phyloP scores from a whole-genome alignment of 176 grass and related monocot genomes.

The Carex kokanica region DNA sequence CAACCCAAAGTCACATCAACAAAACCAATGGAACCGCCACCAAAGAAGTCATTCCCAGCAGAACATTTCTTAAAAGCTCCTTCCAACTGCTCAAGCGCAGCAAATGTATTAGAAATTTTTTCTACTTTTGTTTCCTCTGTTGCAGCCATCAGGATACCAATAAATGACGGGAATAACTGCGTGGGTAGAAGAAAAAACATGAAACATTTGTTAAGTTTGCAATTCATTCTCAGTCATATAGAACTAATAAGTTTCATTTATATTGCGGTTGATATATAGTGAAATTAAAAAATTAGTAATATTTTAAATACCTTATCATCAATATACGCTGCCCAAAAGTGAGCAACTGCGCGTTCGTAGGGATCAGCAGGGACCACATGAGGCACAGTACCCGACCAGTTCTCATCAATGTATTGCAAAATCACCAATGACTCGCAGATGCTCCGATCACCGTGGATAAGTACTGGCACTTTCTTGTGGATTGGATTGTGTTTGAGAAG shows the following conservation, averaged over 20 bases:
- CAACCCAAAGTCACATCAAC: slow-evolving; percentile 42
- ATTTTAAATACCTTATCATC: slow-evolving; percentile 42
- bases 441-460: slow-evolving; percentile 1
- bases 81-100: slow-evolving; percentile 36
- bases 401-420: slow-evolving; percentile 29
- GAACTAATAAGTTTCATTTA: background rate
- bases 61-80: slow-evolving; percentile 34
- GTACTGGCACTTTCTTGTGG: slow-evolving; percentile 24
- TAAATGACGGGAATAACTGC: slow-evolving; percentile 30
- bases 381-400: background rate
- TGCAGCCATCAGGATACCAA: slow-evolving; percentile 2
- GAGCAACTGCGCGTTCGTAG: slow-evolving; percentile 22
- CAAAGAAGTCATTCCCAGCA: slow-evolving; percentile 35
- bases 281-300: background rate
- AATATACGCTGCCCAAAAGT: slow-evolving; percentile 46
- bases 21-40: slow-evolving; percentile 28
- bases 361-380: slow-evolving; percentile 20
- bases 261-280: background rate
- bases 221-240: too few species aligned
- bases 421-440: slow-evolving; percentile 27
- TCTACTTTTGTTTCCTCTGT: slow-evolving; percentile 31
- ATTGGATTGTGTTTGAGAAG: slow-evolving; percentile 28
- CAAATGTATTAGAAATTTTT: slow-evolving; percentile 22
- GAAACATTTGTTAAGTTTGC: background rate
- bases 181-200: background rate